Percentiles rank a stretch among this genome's conserved stretches.
phyloP scores from a whole-genome alignment of 169 alveolate genomes.

The Plasmodium vivax region DNA sequence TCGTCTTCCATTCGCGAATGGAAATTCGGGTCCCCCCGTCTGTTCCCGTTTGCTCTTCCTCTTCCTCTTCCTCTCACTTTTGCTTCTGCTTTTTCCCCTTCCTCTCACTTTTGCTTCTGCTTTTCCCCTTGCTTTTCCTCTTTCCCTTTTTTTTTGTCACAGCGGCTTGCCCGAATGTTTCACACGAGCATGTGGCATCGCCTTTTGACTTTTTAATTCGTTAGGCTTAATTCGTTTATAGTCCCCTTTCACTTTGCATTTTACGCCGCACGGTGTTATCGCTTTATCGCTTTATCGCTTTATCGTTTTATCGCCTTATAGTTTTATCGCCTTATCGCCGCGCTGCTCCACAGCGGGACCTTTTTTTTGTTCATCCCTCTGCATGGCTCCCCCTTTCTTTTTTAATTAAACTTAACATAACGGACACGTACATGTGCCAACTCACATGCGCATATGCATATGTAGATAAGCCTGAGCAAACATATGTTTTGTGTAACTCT shows the following conservation, averaged over 20 bases:
- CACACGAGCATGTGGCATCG: neutral
- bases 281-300: neutral
- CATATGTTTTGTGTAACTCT: neutral
- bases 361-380: neutral
- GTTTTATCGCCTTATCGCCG: neutral
- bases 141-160: neutral
- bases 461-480: neutral
- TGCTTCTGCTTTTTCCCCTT: too few relatives aligned
- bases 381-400: neutral
- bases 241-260: neutral
- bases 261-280: neutral
- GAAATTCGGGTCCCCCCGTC: neutral
- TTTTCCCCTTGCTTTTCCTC: neutral
- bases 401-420: slow-evolving; percentile 1
- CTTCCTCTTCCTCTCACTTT: neutral
- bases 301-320: neutral
- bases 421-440: neutral
- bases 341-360: neutral
- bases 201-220: neutral
- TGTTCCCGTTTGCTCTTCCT: too few relatives aligned
- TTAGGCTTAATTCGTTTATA: neutral
- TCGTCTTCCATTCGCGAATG: neutral
- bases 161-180: slow-evolving; percentile 1
- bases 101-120: neutral
- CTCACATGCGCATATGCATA: neutral